Percentiles rank a stretch among this genome's conserved stretches.
These are phyloP conservation scores for Colletotrichum navitas DNA, from an alignment of 2,329 filamentous ascomycete genomes.

Conservation along the genomic window DNA sequence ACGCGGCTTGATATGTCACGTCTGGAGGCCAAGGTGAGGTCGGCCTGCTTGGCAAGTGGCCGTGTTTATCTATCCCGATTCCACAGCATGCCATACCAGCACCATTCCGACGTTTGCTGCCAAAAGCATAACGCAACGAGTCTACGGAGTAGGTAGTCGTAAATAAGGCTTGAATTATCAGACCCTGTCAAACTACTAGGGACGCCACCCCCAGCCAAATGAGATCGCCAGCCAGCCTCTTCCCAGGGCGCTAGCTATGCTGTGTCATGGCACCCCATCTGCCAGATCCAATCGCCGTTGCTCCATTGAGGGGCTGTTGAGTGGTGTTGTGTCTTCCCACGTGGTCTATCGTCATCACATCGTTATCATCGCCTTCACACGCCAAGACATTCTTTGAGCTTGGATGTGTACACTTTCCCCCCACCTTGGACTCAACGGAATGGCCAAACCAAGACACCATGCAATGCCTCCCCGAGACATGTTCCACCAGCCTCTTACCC, in stretches of 20 bases:
- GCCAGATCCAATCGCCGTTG: background rate
- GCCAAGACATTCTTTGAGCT: background rate
- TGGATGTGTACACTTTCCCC: too few relatives aligned
- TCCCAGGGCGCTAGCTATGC: background rate
- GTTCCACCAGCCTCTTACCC: background rate
- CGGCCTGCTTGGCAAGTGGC: background rate
- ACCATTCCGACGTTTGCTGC: background rate
- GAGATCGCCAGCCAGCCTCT: background rate
- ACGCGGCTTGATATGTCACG: background rate
- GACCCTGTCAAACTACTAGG: background rate
- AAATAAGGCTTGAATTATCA: background rate
- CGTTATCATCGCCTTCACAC: too few relatives aligned
- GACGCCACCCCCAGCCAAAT: background rate
- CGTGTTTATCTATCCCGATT: background rate
- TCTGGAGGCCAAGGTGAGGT: background rate
- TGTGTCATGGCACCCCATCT: background rate
- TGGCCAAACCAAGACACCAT: conserved; percentile 2
- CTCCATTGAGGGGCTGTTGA: too few relatives aligned
- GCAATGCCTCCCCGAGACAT: background rate
- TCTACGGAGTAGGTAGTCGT: too few relatives aligned
- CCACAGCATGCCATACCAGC: background rate
- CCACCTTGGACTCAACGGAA: background rate
- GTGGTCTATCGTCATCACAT: background rate
- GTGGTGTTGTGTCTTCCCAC: background rate
- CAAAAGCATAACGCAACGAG: background rate